Conservation (phyloP, 768 basidiomycete genomes). For the Rossbeevera mucosa region DNA sequence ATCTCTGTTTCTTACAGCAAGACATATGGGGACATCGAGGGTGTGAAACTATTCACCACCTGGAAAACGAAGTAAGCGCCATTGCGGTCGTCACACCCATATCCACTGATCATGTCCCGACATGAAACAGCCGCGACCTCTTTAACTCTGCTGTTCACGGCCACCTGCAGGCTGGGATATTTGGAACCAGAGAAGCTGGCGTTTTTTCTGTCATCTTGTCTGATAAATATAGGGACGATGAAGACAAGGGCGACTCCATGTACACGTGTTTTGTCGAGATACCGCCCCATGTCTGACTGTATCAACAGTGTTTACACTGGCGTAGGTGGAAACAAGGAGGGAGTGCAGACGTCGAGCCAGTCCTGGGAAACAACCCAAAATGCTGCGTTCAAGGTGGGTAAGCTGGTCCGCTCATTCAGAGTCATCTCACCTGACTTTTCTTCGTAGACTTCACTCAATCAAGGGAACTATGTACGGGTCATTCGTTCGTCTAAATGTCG, state of each 20-base stretch:
- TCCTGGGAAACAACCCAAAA: conserved; percentile 13
- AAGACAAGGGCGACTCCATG: conserved; percentile 25
- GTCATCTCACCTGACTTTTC: neutral
- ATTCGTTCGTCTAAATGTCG: conserved; percentile 17
- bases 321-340: conserved; percentile 16
- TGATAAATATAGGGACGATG: conserved; percentile 14
- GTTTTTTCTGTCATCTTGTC: conserved; percentile 21
- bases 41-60: conserved; percentile 14
- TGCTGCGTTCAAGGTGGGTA: conserved; percentile 16
- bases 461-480: conserved; percentile 20
- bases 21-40: conserved; percentile 23
- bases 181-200: conserved; percentile 9
- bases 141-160: conserved; percentile 18
- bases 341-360: conserved; percentile 16
- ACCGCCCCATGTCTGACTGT: neutral
- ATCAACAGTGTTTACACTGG: conserved; percentile 26
- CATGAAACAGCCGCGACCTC: conserved; percentile 7
- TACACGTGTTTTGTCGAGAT: neutral
- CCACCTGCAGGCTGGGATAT: conserved; percentile 10
- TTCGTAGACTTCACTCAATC: conserved; percentile 15
- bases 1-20: conserved; percentile 6
- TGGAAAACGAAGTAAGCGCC: conserved; percentile 18
- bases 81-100: neutral
- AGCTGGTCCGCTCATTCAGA: neutral
- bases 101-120: neutral